Base-by-base conservation (phyloP, 306 rosid genomes). In the Vigna hirtella region DNA sequence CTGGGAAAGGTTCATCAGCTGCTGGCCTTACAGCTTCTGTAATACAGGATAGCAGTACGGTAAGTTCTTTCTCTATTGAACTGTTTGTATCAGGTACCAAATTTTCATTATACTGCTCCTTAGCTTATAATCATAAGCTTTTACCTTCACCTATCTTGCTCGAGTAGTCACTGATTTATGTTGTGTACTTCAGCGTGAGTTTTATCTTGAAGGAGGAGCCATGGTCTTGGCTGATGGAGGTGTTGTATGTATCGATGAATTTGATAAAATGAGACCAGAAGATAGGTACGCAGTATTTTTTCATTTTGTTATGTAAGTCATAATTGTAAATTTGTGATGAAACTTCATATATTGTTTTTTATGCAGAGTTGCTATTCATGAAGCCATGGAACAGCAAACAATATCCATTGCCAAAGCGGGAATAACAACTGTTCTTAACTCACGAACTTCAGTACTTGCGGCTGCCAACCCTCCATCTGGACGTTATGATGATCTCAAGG, bases 381-480 rank as follows among this genome's bases (percentile, higher is more conserved):
- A 95, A 86, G 99, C 97, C 69, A 95, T 95, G 98, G 98, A 94
- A 83, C 98, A 94, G 66, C 98, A 94, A 84, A 94, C 98, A 34
- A 94, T 94, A 84, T 94, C 99, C 77, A 95, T 95, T 75, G 99
- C 99, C 48, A 95, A 95, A 86, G 99, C 99, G 45, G 99, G 99
- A 84, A 95, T 95, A 83, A 95, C 99, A 45, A 95, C 99, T 2
- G 99, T 95, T 85, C 99, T 93, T 69, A 95, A 95, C 75, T 95
- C 99, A 55, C 91, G 99, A 80, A 93, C 99, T 76, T 95, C 99
- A 47, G 99, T 95, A 79, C 98, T 95, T 72, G 99, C 99, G 63
- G 98, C 99, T 87, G 99, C 99, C 77, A 95, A 95, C 77, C 99
- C 99, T 81, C 99, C 99, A 65, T 95, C 99, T 59, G 99, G 99